phyloP scores from a whole-genome alignment of 345 rosid species.

The Erysimum cheiranthoides region DNA sequence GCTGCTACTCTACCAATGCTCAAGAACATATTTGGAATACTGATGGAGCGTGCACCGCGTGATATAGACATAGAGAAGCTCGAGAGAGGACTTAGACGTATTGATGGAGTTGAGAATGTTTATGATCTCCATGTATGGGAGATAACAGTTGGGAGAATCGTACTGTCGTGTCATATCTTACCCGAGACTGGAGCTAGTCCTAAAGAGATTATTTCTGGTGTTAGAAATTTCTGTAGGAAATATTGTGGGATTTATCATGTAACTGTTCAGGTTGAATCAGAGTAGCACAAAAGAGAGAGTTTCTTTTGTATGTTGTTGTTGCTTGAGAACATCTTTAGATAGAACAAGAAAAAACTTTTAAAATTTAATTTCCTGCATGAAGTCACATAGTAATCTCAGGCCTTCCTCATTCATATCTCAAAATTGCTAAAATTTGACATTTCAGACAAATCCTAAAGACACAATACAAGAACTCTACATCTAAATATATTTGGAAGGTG shows the following conservation, averaged over 20 bases:
- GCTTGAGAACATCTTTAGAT: not conserved
- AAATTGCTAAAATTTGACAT: not conserved
- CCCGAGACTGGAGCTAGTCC: conserved; percentile 59
- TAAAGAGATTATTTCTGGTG: conserved; percentile 51
- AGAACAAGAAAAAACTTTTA: not conserved
- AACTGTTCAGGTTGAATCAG: conserved; percentile 74
- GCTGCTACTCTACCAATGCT: conserved; percentile 69
- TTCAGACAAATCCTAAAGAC: not conserved
- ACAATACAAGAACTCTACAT: conserved; percentile 7
- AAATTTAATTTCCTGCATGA: not conserved
- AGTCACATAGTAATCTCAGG: not conserved
- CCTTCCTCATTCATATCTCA: conserved; percentile 1
- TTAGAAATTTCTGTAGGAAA: conserved; percentile 63
- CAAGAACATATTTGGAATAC: conserved; percentile 55
- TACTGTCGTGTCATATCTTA: conserved; percentile 71
- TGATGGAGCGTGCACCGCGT: conserved; percentile 73
- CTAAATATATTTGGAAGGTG: too few species aligned
- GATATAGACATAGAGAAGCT: conserved; percentile 58
- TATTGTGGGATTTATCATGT: conserved; percentile 65
- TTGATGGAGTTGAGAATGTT: conserved; percentile 60
- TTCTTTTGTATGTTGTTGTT: not conserved
- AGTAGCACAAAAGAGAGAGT: conserved; percentile 17
- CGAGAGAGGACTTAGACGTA: conserved; percentile 53
- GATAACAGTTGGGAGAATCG: conserved; percentile 67
- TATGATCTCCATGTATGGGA: conserved; percentile 89